A percentile compares a stretch with the other conserved stretches of the same genome.
Conservation (phyloP, 169 alveolate species). For the Eimeria necatrix region DNA sequence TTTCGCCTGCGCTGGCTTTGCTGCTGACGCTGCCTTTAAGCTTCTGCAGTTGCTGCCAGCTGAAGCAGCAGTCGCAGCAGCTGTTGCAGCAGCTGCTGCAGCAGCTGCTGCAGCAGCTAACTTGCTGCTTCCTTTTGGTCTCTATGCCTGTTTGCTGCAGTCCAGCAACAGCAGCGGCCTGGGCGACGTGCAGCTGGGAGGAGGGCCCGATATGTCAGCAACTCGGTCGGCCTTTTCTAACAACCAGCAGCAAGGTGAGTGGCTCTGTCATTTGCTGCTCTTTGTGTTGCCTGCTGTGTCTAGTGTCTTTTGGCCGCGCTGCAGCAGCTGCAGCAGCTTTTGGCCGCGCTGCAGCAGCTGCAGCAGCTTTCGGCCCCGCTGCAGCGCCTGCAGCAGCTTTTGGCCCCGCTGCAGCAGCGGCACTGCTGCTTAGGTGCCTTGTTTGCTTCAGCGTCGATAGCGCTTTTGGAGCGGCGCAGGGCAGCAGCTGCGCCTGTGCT, state of each 20-base stretch:
- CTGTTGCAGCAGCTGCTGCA: neutral
- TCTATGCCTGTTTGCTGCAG: constrained; percentile 6
- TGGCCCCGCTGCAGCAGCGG: neutral
- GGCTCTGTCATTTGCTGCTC: neutral
- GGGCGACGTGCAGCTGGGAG: constrained; percentile 51
- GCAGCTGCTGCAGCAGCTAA: neutral
- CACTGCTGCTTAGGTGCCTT: neutral
- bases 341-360: neutral
- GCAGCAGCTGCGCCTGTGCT: neutral
- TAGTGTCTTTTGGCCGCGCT: neutral
- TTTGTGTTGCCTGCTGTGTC: neutral
- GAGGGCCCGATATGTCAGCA: neutral
- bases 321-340: neutral
- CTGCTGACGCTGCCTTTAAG: neutral
- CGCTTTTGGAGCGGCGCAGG: too few species aligned
- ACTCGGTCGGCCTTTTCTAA: neutral
- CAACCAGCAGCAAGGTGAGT: constrained; percentile 20
- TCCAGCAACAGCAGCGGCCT: constrained; percentile 60
- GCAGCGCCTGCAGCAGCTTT: neutral
- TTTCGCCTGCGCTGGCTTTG: neutral
- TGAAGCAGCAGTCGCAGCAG: neutral
- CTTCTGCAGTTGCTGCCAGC: neutral
- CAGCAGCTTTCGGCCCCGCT: neutral
- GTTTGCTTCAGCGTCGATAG: too few species aligned
- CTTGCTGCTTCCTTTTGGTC: neutral